These are phyloP conservation scores for Neonectria magnoliae DNA, from an alignment of 2,329 filamentous ascomycete genomes.

Conservation along the genomic window DNA sequence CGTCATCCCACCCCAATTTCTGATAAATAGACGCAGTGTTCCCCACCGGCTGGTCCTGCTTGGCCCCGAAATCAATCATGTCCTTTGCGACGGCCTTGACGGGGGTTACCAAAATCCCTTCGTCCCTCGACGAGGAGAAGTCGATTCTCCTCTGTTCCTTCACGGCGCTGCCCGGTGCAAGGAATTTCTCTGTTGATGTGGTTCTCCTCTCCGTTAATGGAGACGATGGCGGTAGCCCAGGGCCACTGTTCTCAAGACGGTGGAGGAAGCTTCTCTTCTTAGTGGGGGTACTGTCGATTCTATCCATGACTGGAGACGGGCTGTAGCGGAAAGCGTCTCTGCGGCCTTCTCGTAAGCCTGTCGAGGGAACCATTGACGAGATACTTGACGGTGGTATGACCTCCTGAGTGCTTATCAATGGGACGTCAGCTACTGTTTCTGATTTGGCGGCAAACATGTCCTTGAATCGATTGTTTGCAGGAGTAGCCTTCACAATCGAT, in stretches of 20 bases:
- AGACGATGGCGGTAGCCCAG: slow-evolving; percentile 50
- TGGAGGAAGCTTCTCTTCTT: slow-evolving; percentile 45
- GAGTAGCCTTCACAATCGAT: slow-evolving; percentile 66
- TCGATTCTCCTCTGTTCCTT: slow-evolving; percentile 32
- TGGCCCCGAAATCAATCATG: slow-evolving; percentile 22
- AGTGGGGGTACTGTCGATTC: slow-evolving; percentile 46
- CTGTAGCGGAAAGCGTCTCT: slow-evolving; percentile 45
- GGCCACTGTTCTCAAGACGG: slow-evolving; percentile 40
- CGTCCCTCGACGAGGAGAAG: slow-evolving; percentile 24
- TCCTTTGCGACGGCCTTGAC: slow-evolving; percentile 46
- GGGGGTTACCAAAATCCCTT: slow-evolving; percentile 52
- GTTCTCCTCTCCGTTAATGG: slow-evolving; percentile 45
- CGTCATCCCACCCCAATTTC: slow-evolving; percentile 67
- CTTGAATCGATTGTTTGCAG: slow-evolving; percentile 63
- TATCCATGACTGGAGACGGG: slow-evolving; percentile 43
- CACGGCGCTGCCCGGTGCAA: slow-evolving; percentile 25
- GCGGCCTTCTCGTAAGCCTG: slow-evolving; percentile 48
- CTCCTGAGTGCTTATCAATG: slow-evolving; percentile 42
- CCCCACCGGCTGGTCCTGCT: slow-evolving; percentile 27
- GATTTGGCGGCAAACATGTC: slow-evolving; percentile 55
- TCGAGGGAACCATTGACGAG: slow-evolving; percentile 54
- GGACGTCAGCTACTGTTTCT: slow-evolving; percentile 34
- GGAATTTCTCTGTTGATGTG: slow-evolving; percentile 22
- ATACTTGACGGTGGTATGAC: slow-evolving; percentile 51
- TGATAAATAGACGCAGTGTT: slow-evolving; percentile 61